phyloP scores from a whole-genome alignment of 1,139 yeast genomes.

The Yamadazyma diddensiae region DNA sequence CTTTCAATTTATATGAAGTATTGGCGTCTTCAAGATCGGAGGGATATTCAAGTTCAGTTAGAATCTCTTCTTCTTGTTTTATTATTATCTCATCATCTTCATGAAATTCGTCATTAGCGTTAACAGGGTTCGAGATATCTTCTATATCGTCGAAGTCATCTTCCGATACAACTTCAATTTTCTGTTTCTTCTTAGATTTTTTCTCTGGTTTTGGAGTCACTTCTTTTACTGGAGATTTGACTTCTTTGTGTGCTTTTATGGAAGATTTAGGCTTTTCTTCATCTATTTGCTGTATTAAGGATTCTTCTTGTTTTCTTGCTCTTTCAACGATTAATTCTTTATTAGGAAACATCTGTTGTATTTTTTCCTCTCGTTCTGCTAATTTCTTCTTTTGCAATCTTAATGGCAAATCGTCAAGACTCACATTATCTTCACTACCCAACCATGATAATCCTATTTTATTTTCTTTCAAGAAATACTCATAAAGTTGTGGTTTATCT shows the following conservation, averaged over 20 bases:
- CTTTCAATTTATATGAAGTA: slow-evolving; percentile 34
- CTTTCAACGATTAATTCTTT: slow-evolving; percentile 27
- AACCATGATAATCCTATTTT: slow-evolving; percentile 34
- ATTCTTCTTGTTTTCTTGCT: slow-evolving; percentile 23
- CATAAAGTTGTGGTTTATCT: slow-evolving; percentile 33
- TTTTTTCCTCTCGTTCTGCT: slow-evolving; percentile 34
- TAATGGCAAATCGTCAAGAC: slow-evolving; percentile 35
- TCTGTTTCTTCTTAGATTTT: not conserved
- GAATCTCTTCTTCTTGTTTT: slow-evolving; percentile 12
- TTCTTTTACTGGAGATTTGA: not conserved
- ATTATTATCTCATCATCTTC: slow-evolving; percentile 3
- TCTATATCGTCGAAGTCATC: not conserved
- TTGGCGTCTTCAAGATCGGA: slow-evolving; percentile 12
- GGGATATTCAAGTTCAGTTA: slow-evolving; percentile 13
- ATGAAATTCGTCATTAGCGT: slow-evolving; percentile 1
- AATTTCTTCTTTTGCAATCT: slow-evolving; percentile 45
- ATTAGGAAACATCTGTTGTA: slow-evolving; percentile 36
- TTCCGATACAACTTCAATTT: not conserved
- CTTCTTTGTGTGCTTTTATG: not conserved
- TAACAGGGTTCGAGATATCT: slow-evolving; percentile 2
- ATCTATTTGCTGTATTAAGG: slow-evolving; percentile 1
- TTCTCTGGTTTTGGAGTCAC: not conserved
- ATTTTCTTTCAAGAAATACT: slow-evolving; percentile 30
- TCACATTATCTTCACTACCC: slow-evolving; percentile 21
- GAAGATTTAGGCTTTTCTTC: not conserved